Conservation (phyloP, 2,329 filamentous ascomycete genomes). For the Penicillium sp. region DNA sequence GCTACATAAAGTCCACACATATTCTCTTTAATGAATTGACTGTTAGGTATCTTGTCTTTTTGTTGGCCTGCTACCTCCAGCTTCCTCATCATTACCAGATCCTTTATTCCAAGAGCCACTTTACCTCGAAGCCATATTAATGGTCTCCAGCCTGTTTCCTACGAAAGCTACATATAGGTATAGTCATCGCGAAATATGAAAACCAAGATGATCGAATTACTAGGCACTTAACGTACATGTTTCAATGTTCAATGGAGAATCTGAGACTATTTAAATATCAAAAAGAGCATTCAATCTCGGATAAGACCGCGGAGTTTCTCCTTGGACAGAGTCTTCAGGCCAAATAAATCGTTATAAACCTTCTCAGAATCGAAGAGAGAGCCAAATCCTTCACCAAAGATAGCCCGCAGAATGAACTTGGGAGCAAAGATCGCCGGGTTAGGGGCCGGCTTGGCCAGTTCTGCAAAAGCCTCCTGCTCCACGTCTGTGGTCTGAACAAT, state of each 20-base stretch:
- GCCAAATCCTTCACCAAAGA: conserved; percentile 37
- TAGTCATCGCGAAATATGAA: not conserved
- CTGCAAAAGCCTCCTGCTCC: conserved; percentile 28
- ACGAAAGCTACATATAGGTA: not conserved
- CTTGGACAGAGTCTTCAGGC: conserved; percentile 33
- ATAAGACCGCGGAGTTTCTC: conserved; percentile 26
- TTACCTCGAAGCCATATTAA: conserved; percentile 40
- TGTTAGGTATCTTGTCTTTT: not conserved
- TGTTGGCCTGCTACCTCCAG: not conserved
- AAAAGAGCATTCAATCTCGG: not conserved
- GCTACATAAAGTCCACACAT: no score
- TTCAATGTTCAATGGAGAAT: not conserved
- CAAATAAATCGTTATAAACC: conserved; percentile 41
- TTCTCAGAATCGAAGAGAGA: conserved; percentile 23
- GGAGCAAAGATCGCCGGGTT: conserved; percentile 19
- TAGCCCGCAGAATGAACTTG: conserved; percentile 29
- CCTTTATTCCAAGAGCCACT: conserved; percentile 55
- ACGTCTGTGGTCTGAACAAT: conserved; percentile 27
- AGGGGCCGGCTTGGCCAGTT: conserved; percentile 31
- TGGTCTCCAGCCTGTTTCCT: not conserved
- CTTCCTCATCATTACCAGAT: conserved; percentile 33
- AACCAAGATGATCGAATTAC: not conserved
- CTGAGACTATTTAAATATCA: not conserved
- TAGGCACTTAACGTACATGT: not conserved
- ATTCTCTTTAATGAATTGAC: no score